A percentile compares a stretch with the other conserved stretches of the same genome.
Evolutionary conservation across 257 asterid species (phyloP).

Genomic region (Oldenlandia corymbosa): DNA sequence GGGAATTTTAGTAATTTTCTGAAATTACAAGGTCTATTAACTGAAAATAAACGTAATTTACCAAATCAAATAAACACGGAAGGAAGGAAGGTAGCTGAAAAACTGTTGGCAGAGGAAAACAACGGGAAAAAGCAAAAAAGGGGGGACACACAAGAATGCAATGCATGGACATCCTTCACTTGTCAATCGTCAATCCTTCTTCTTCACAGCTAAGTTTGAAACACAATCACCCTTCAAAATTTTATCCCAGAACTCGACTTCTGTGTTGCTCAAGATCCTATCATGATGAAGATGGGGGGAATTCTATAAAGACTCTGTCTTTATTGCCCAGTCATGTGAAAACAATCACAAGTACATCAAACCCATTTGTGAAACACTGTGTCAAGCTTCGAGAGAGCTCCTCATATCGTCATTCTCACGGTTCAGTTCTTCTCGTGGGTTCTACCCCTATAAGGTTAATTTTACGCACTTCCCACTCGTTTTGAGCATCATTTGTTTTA

Average conservation of each 20-base stretch:
- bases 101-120: not conserved
- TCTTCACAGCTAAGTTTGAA: constrained; percentile 18
- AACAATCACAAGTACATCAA: constrained; percentile 73
- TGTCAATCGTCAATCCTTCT: constrained; percentile 14
- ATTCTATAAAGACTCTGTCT: constrained; percentile 26
- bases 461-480: not conserved
- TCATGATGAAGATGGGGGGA: constrained; percentile 17
- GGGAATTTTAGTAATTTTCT: too few relatives aligned
- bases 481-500: not conserved
- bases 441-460: constrained; percentile 67
- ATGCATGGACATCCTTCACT: constrained; percentile 26
- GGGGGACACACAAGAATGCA: constrained; percentile 41
- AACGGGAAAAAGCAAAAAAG: not conserved
- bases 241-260: constrained; percentile 17
- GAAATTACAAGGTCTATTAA: too few relatives aligned
- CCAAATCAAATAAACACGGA: too few relatives aligned
- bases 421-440: constrained; percentile 76
- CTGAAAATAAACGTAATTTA: too few relatives aligned
- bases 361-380: constrained; percentile 89
- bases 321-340: constrained; percentile 47
- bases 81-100: not conserved
- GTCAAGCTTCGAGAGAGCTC: constrained; percentile 80
- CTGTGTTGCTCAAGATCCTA: constrained; percentile 17
- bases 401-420: constrained; percentile 73
- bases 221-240: constrained; percentile 12